These are phyloP conservation scores for Cornus controversa DNA, from an alignment of 148 eudicot species.

Conservation along the genomic window DNA sequence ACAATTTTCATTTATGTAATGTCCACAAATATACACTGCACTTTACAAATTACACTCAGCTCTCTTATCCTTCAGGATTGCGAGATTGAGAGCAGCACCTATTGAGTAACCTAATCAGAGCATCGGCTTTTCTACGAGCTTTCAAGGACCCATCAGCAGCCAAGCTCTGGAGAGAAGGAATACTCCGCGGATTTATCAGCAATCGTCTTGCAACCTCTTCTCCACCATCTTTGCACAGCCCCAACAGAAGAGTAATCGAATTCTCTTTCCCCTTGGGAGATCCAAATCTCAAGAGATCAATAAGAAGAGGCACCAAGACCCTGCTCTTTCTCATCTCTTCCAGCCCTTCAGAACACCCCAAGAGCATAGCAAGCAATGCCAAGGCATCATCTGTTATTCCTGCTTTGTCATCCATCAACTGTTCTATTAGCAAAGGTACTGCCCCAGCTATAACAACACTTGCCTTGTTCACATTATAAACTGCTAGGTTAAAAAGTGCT, in stretches of 20 bases:
- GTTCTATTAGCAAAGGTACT: slow-evolving; percentile 49
- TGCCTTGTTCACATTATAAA: slow-evolving; percentile 34
- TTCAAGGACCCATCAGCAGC: slow-evolving; percentile 53
- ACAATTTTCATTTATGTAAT: slow-evolving; percentile 8
- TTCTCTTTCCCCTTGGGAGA: slow-evolving; percentile 57
- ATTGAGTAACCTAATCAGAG: slow-evolving; percentile 53
- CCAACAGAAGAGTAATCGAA: slow-evolving; percentile 46
- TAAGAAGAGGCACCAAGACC: slow-evolving; percentile 40
- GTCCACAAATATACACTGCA: slow-evolving; percentile 25
- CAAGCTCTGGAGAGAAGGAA: slow-evolving; percentile 51
- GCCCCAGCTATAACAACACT: slow-evolving; percentile 40
- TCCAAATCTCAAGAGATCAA: slow-evolving; percentile 52
- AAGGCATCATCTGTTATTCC: slow-evolving; percentile 68
- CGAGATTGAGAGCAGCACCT: slow-evolving; percentile 45
- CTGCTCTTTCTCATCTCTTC: slow-evolving; percentile 41
- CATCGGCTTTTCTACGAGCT: slow-evolving; percentile 58
- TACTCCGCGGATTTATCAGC: slow-evolving; percentile 49
- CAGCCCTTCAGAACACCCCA: slow-evolving; percentile 51
- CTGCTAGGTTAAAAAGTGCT: slow-evolving; percentile 56
- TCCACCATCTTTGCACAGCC: slow-evolving; percentile 52
- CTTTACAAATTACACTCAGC: background rate
- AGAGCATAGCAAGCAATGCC: slow-evolving; percentile 45
- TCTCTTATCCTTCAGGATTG: slow-evolving; percentile 28
- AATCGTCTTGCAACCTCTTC: slow-evolving; percentile 51
- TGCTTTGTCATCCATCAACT: slow-evolving; percentile 57